A percentile compares a stretch with the other conserved stretches of the same genome.
Evolutionary conservation across 305 asterid species (phyloP).

Genomic region (Solanum hybrid): DNA sequence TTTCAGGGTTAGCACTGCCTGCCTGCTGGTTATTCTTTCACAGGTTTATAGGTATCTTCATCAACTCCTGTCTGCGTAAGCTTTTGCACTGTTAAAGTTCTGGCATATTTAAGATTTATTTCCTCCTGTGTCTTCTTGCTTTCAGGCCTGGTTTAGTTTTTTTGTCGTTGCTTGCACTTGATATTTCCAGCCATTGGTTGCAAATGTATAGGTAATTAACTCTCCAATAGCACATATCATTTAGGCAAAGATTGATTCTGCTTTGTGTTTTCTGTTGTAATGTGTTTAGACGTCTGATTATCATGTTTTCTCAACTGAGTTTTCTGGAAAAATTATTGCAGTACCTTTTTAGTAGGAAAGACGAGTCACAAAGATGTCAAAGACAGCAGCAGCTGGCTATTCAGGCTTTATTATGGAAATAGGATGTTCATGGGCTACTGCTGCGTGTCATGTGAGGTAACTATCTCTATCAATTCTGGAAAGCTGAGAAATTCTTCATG

Average conservation of each 20-base stretch:
- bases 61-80: neutral
- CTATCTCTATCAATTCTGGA: slow-evolving; percentile 4
- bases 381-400: slow-evolving; percentile 83
- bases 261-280: neutral
- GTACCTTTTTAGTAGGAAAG: slow-evolving; percentile 87
- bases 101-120: slow-evolving; percentile 1
- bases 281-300: neutral
- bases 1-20: slow-evolving; percentile 91
- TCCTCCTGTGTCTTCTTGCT: neutral
- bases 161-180: slow-evolving; percentile 61
- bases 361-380: slow-evolving; percentile 76
- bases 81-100: neutral
- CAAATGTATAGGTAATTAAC: slow-evolving; percentile 86
- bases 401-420: slow-evolving; percentile 75
- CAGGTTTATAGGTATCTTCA: slow-evolving; percentile 73
- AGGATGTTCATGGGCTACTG: slow-evolving; percentile 86
- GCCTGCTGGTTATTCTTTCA: slow-evolving; percentile 87
- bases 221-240: neutral
- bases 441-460: slow-evolving; percentile 94
- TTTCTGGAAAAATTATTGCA: slow-evolving; percentile 15
- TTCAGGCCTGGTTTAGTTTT: slow-evolving; percentile 37
- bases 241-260: neutral
- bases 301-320: neutral
- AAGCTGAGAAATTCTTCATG: neutral
- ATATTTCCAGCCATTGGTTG: slow-evolving; percentile 94